Conservation (phyloP, 1,284 basidiomycete species). For the Cutaneotrichosporon curvatum region DNA sequence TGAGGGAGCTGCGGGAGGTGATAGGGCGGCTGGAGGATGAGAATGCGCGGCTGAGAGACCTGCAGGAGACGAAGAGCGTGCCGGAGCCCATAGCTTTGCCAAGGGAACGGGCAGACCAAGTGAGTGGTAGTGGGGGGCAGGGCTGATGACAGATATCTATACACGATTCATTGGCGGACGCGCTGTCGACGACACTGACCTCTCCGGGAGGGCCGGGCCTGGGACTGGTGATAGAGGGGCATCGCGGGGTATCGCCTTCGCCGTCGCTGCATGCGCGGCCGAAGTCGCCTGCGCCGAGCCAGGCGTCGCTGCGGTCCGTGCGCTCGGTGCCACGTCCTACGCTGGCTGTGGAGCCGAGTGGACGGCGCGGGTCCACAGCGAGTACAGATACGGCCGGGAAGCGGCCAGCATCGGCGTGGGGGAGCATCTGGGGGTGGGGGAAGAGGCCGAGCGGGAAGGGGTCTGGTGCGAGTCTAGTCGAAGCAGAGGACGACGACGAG, state of each 20-base stretch:
- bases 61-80: neutral
- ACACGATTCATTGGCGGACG: slow-evolving; percentile 15
- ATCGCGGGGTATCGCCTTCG: neutral
- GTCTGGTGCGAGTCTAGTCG: slow-evolving; percentile 7
- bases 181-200: slow-evolving; percentile 10
- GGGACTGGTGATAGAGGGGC: neutral
- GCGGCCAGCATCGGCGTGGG: neutral
- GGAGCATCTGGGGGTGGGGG: slow-evolving; percentile 14
- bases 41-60: slow-evolving; percentile 18
- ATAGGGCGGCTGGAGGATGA: slow-evolving; percentile 29
- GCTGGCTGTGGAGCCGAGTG: no score
- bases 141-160: slow-evolving; percentile 4
- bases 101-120: neutral
- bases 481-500: slow-evolving; percentile 22
- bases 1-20: slow-evolving; percentile 33
- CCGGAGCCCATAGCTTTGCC: neutral
- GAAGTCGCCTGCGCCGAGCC: slow-evolving; percentile 6
- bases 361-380: no score
- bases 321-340: neutral
- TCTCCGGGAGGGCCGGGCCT: neutral
- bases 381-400: neutral
- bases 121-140: neutral
- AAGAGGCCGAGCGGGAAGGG: slow-evolving; percentile 9
- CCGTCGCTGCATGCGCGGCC: slow-evolving; percentile 1
- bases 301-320: neutral